Conservation (phyloP, 305 asterid genomes). For the Rubia balearica region DNA sequence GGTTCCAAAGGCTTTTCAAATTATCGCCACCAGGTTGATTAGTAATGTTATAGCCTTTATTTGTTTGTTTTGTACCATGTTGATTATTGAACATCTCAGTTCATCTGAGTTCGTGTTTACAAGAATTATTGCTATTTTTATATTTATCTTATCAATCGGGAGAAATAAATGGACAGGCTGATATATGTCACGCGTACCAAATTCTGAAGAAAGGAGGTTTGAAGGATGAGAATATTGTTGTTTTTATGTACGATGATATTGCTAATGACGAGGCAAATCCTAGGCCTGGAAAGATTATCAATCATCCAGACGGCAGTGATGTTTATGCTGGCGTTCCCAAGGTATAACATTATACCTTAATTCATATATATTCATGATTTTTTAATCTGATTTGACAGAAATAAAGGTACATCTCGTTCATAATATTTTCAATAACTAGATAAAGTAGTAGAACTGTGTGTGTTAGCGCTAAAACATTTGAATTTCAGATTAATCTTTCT, state of each 20-base stretch:
- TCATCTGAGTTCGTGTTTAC: too few species aligned
- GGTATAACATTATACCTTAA: conserved; percentile 29
- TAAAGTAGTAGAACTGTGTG: too few species aligned
- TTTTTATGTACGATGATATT: conserved; percentile 91
- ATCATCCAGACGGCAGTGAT: conserved; percentile 64
- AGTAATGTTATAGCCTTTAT: background rate
- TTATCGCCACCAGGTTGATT: conserved; percentile 79
- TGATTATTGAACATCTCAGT: background rate
- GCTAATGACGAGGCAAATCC: conserved; percentile 60
- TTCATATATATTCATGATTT: background rate
- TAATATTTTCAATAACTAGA: too few species aligned
- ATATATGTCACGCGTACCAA: conserved; percentile 92
- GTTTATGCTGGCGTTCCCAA: conserved; percentile 87
- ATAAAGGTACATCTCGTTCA: too few species aligned
- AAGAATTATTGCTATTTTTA: too few species aligned
- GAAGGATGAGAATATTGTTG: conserved; percentile 75
- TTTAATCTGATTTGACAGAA: background rate
- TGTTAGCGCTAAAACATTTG: too few species aligned
- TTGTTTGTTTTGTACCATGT: background rate
- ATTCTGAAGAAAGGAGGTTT: conserved; percentile 75
- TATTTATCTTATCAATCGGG: background rate
- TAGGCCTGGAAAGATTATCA: conserved; percentile 62
- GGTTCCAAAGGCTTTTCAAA: conserved; percentile 83
- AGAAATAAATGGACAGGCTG: conserved; percentile 44
- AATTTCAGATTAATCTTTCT: too few species aligned